A percentile compares a stretch with the other conserved stretches of the same genome.
These are phyloP conservation scores for Adansonia madagascariensis DNA, from an alignment of 441 rosid species.

Conservation along the genomic window DNA sequence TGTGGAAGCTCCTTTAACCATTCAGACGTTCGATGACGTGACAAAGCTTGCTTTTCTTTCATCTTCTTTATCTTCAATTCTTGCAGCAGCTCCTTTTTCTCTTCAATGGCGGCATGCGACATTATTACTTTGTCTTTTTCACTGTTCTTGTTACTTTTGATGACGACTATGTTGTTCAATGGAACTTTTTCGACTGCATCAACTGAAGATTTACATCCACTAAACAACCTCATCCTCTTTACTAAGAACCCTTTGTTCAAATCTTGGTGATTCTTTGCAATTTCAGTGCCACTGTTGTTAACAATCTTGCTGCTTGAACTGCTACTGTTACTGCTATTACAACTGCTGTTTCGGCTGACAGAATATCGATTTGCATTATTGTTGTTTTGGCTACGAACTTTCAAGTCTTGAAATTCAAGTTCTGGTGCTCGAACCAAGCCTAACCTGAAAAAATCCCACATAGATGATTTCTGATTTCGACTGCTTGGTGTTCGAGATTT, in stretches of 20 bases:
- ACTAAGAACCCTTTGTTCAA: conserved; percentile 33
- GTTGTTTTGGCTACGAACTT: conserved; percentile 35
- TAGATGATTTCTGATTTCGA: conserved; percentile 49
- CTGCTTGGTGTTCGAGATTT: conserved; percentile 30
- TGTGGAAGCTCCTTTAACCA: conserved; percentile 86
- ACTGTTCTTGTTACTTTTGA: conserved; percentile 34
- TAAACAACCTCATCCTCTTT: conserved; percentile 42
- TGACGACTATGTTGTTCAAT: conserved; percentile 32
- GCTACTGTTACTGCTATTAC: conserved; percentile 48
- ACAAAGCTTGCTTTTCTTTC: conserved; percentile 51
- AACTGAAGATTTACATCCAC: conserved; percentile 70
- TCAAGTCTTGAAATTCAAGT: conserved; percentile 59
- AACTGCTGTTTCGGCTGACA: conserved; percentile 60
- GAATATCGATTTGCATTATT: conserved; percentile 35
- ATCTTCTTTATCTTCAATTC: conserved; percentile 41
- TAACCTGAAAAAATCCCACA: conserved; percentile 70
- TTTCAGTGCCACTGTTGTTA: background rate
- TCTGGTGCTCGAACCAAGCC: conserved; percentile 81
- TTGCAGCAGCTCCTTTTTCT: conserved; percentile 31
- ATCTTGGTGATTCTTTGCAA: conserved; percentile 21
- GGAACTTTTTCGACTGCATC: conserved; percentile 55
- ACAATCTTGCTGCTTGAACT: conserved; percentile 31
- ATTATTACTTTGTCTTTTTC: background rate
- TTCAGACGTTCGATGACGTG: conserved; percentile 74
- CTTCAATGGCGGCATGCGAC: conserved; percentile 30